Percentiles rank a stretch among this genome's conserved stretches.
phyloP scores from a whole-genome alignment of 805 yeast genomes.

The Suhomyces prunicola region DNA sequence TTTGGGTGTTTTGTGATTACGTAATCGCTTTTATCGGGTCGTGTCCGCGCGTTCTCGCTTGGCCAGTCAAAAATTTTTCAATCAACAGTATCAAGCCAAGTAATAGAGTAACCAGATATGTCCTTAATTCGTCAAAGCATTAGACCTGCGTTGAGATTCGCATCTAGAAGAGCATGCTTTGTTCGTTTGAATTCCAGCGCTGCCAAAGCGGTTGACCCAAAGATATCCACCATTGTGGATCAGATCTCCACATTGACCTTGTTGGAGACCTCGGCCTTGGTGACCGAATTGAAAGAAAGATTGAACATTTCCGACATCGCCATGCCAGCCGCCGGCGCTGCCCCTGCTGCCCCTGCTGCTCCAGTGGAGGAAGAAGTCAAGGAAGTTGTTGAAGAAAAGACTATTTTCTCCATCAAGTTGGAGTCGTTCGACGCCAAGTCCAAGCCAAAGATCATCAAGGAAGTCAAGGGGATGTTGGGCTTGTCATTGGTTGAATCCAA shows the following conservation, averaged over 20 bases:
- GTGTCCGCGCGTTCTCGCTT: not conserved
- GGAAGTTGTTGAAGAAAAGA: constrained; percentile 84
- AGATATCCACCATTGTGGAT: constrained; percentile 82
- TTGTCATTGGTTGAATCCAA: constrained; percentile 93
- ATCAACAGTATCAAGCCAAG: not conserved
- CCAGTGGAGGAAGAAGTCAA: constrained; percentile 71
- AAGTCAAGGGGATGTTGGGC: constrained; percentile 88
- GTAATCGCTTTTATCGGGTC: not conserved
- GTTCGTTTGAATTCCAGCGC: constrained; percentile 50
- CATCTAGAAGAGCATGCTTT: constrained; percentile 21
- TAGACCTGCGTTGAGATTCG: constrained; percentile 36
- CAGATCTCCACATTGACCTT: constrained; percentile 88
- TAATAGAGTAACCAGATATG: constrained; percentile 11
- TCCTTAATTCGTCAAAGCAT: constrained; percentile 36
- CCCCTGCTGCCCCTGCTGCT: constrained; percentile 60
- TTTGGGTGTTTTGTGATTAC: not conserved
- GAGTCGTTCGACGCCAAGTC: constrained; percentile 92
- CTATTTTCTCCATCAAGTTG: constrained; percentile 86
- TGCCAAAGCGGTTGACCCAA: constrained; percentile 67
- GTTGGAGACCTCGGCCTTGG: constrained; percentile 86
- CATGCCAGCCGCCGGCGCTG: constrained; percentile 64
- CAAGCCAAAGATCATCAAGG: constrained; percentile 97
- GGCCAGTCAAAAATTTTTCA: constrained; percentile 6
- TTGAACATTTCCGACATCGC: constrained; percentile 93
- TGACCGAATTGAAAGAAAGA: constrained; percentile 72